phyloP scores from a whole-genome alignment of 1,139 yeast species.

The Scheffersomyces titani region DNA sequence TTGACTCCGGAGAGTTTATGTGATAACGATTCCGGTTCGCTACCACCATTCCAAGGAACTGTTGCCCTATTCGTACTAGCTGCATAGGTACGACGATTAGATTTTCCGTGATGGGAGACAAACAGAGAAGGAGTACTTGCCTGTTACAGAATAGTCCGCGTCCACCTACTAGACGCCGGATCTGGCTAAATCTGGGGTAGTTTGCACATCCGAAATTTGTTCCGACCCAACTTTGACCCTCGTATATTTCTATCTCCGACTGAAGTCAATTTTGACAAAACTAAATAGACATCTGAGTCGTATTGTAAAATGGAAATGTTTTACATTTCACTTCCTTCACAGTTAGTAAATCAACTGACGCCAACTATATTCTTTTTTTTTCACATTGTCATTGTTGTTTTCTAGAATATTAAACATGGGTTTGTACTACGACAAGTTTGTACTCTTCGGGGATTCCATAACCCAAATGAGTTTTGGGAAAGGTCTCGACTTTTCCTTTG shows the following conservation, averaged over 20 bases:
- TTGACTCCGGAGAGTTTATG: background rate
- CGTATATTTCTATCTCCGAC: background rate
- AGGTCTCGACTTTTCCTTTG: slow-evolving; percentile 44
- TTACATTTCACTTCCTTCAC: too few relatives aligned
- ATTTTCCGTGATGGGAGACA: background rate
- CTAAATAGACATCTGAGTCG: too few relatives aligned
- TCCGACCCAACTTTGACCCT: background rate
- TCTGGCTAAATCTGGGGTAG: background rate
- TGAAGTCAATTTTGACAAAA: too few relatives aligned
- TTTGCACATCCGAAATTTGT: background rate
- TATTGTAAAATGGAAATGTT: too few relatives aligned
- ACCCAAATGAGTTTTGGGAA: slow-evolving; percentile 53
- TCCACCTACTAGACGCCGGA: background rate
- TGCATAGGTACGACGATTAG: background rate
- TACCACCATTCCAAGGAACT: background rate
- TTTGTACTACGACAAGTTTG: slow-evolving; percentile 40
- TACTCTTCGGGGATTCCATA: slow-evolving; percentile 71
- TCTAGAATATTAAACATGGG: slow-evolving; percentile 3
- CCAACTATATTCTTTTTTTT: too few relatives aligned
- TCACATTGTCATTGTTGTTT: background rate
- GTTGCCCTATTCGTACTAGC: background rate
- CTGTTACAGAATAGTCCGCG: background rate
- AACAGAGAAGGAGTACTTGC: background rate
- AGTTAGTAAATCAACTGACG: background rate
- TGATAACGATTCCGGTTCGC: background rate